Percentiles rank a stretch among this genome's conserved stretches.
These are phyloP conservation scores for Halophytophthora polymorphica DNA, from an alignment of 352 stramenopile species.

Conservation along the genomic window DNA sequence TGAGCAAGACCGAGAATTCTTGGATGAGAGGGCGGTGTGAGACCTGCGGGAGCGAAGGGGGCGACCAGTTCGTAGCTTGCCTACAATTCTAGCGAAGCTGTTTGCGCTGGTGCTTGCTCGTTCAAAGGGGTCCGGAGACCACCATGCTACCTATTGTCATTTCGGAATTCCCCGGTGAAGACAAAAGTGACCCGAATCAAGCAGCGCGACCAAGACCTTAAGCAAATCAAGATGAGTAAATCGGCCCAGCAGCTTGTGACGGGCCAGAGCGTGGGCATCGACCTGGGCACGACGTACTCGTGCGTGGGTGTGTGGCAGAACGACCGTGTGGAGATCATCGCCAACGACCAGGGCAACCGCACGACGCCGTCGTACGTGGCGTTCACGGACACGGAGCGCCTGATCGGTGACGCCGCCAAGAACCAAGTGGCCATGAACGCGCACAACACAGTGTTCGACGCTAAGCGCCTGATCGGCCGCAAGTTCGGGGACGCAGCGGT, in stretches of 20 bases:
- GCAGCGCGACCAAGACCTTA: constrained; percentile 1
- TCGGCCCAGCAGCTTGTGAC: constrained; percentile 33
- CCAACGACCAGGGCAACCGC: constrained; percentile 94
- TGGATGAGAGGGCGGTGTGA: too few relatives aligned
- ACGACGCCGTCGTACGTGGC: constrained; percentile 96
- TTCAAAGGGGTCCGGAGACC: too few relatives aligned
- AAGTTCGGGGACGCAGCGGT: constrained; percentile 91
- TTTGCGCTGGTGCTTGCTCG: too few relatives aligned
- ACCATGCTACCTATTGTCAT: too few relatives aligned
- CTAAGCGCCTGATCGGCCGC: constrained; percentile 94
- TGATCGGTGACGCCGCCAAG: constrained; percentile 96
- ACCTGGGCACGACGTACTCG: constrained; percentile 97
- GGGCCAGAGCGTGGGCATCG: constrained; percentile 94
- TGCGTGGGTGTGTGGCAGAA: constrained; percentile 98
- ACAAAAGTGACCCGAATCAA: not conserved
- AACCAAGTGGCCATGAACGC: constrained; percentile 93
- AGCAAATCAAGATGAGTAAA: constrained; percentile 9
- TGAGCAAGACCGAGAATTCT: too few relatives aligned
- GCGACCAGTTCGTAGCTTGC: too few relatives aligned
- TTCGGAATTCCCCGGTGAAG: too few relatives aligned
- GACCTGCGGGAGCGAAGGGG: too few relatives aligned
- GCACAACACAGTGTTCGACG: constrained; percentile 95
- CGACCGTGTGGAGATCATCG: constrained; percentile 95
- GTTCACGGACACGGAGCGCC: constrained; percentile 92
- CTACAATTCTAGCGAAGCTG: too few relatives aligned